Evolutionary conservation across 116 monocot species (phyloP), one percentile per base, ranked within the genome.

Genomic region (Iris pallida): DNA sequence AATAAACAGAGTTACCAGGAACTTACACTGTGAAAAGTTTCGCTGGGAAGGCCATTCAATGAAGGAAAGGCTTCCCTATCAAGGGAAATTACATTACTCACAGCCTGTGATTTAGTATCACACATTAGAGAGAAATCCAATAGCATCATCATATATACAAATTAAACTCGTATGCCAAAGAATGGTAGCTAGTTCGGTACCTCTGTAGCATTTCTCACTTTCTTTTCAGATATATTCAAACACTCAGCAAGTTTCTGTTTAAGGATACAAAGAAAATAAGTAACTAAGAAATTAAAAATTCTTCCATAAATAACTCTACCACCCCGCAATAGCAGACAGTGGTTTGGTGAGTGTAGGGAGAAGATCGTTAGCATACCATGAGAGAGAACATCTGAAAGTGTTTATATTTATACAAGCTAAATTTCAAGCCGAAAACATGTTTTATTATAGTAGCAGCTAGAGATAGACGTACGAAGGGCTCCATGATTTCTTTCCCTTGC

Each of bases 141-240:
- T 61, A n/a, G 16, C 45, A 61, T n/a, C 13, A 69, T 57, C 65
- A 60, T 43, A 71, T 7, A 45, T n/a, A 3, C 15, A 6, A 55
- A 69, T 30, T 30, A 1, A 30, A 30, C 30, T 30, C 3, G 30
- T 30, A n/a, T 30, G 30, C 30, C 30, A 30, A 45, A 57, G 7
- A 45, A 74, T 17, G 15, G 41, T 59, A 72, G n/a, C n/a, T n/a
- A n/a, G 14, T 47, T 58, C 11, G 6, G 47, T 80, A 98, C 98
- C 85, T 98, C 90, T 56, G 90, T 86, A 46, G 98, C 98, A 76
- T 92, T 93, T 69, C 74, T 81, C 43, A 98, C 82, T 88, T 93
- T 98, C 80, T 83, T 85, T 57, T 80, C 62, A 0, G 98, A 93
- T 55, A 98, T 92, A 40, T 93, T 93, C 67, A 98, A 69, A 16